phyloP scores from a whole-genome alignment of 2,329 filamentous ascomycete species.

The Fusarium robinianum region DNA sequence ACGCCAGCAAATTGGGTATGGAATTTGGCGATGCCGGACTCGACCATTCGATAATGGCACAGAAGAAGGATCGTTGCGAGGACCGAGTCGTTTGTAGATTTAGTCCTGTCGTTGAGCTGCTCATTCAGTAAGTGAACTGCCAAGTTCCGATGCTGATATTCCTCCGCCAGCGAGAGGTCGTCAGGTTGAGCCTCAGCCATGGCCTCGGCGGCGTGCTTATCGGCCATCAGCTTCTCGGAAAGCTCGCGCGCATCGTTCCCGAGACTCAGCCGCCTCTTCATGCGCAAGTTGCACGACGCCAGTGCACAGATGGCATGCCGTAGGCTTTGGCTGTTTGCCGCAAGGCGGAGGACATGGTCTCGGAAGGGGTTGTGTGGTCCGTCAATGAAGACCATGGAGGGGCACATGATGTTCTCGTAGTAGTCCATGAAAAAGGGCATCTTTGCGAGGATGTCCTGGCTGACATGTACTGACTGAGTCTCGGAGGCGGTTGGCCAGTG shows the following conservation, averaged over 20 bases:
- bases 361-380: conserved; percentile 84
- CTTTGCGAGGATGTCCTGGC: conserved; percentile 70
- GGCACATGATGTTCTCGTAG: conserved; percentile 90
- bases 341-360: conserved; percentile 78
- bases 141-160: conserved; percentile 77
- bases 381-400: conserved; percentile 90
- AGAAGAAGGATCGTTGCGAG: conserved; percentile 85
- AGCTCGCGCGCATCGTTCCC: conserved; percentile 60
- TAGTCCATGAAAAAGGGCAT: conserved; percentile 92
- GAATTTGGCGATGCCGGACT: conserved; percentile 91
- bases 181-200: conserved; percentile 54
- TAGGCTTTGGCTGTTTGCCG: conserved; percentile 77
- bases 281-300: conserved; percentile 86
- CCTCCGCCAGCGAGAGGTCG: conserved; percentile 74
- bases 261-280: conserved; percentile 72
- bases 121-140: conserved; percentile 83
- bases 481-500: conserved; percentile 55
- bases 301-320: conserved; percentile 91
- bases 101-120: conserved; percentile 76
- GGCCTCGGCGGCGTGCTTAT: conserved; percentile 51
- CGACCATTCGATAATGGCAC: conserved; percentile 91
- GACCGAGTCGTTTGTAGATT: conserved; percentile 82
- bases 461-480: conserved; percentile 54
- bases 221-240: conserved; percentile 52
- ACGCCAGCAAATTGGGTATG: conserved; percentile 92